Conservation (phyloP, 495 filamentous ascomycete species). For the Tuber aestivum region DNA sequence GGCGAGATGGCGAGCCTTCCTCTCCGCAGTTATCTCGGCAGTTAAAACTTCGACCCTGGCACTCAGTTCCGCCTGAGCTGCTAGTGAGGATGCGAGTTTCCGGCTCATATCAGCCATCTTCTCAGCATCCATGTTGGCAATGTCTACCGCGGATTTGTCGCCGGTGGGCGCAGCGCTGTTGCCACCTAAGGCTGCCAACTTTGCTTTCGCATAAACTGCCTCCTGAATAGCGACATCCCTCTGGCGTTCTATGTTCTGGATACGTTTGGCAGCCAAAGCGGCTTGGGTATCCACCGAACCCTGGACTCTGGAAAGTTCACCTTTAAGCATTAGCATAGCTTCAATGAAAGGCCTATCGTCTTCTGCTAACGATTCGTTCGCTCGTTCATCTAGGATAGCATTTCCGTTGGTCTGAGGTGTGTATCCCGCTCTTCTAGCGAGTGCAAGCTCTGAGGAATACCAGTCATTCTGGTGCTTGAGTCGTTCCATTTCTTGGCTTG, state of each 20-base stretch:
- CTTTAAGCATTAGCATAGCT: conserved; percentile 82
- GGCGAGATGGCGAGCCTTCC: conserved; percentile 68
- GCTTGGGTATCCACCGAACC: conserved; percentile 79
- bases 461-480: conserved; percentile 83
- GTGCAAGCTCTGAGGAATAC: conserved; percentile 89
- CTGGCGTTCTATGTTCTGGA: conserved; percentile 89
- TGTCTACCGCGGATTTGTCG: conserved; percentile 30
- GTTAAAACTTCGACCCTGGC: conserved; percentile 60
- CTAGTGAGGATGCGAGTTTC: conserved; percentile 74
- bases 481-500: conserved; percentile 63
- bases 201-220: conserved; percentile 90
- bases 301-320: conserved; percentile 78
- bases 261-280: conserved; percentile 71
- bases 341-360: conserved; percentile 89
- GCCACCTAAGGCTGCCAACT: conserved; percentile 60
- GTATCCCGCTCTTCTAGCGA: conserved; percentile 85
- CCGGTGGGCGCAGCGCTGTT: conserved; percentile 25
- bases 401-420: conserved; percentile 63
- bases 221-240: conserved; percentile 86
- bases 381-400: conserved; percentile 68
- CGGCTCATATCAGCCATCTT: conserved; percentile 64
- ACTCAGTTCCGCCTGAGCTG: conserved; percentile 68
- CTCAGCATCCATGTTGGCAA: conserved; percentile 39
- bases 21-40: conserved; percentile 71
- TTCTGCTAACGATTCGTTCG: conserved; percentile 71